phyloP scores from a whole-genome alignment of 495 filamentous ascomycete species.

The Penicillium taxi region DNA sequence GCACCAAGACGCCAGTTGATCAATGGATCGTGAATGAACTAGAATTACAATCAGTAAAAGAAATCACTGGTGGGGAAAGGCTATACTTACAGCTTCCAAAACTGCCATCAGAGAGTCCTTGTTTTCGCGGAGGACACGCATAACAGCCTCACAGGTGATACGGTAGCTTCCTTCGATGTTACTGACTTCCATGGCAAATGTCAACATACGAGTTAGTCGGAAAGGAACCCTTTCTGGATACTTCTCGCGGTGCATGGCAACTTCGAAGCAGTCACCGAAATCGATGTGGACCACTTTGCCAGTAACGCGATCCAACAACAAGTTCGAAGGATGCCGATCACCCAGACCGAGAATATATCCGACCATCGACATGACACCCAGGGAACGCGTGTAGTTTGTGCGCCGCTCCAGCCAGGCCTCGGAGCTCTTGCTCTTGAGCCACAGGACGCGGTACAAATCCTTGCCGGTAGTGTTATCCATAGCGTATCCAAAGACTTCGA shows the following conservation, averaged over 20 bases:
- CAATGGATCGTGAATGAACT: constrained; percentile 97
- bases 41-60: constrained; percentile 5
- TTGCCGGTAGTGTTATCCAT: constrained; percentile 98
- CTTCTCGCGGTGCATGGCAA: constrained; percentile 99
- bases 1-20: constrained; percentile 93
- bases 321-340: constrained; percentile 91
- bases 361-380: constrained; percentile 99
- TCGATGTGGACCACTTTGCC: constrained; percentile 97
- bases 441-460: constrained; percentile 93
- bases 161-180: constrained; percentile 98
- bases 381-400: constrained; percentile 94
- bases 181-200: constrained; percentile 98
- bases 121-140: constrained; percentile 92
- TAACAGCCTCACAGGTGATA: constrained; percentile 95
- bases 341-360: constrained; percentile 96
- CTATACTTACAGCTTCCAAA: constrained; percentile 83
- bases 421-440: constrained; percentile 96
- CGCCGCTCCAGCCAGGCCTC: constrained; percentile 95
- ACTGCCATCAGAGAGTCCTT: constrained; percentile 99
- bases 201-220: constrained; percentile 95
- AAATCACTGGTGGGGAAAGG: constrained; percentile 1
- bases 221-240: constrained; percentile 97
- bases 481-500: constrained; percentile 97
- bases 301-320: constrained; percentile 92
- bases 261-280: constrained; percentile 98